Evolutionary conservation across 1,139 yeast species (phyloP), one percentile per base, ranked within the genome.

Genomic region (Saccharomyces hybrid): DNA sequence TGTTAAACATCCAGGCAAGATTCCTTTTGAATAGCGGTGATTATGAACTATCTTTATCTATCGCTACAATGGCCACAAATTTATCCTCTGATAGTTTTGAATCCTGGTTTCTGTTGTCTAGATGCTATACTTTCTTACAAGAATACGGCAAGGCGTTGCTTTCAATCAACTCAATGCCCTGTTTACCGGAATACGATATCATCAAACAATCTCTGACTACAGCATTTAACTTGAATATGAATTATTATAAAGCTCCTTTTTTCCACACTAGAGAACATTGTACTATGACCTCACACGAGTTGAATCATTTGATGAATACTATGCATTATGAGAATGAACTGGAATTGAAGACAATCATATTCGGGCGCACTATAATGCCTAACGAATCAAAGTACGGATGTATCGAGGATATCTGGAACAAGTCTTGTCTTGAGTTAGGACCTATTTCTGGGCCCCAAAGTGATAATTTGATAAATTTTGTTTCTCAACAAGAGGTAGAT

Each of bases 101-200:
- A 58, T 77, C 95, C 4, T 93, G 98, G 99, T 81, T 86, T 16
- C 74, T 78, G 57, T 74, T 93, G 52, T 88, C 89, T 2, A 78
- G 80, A 63, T 84, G 85, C 11, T 88, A 91, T 67, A 85, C 91
- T 46, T 75, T 83, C 53, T 74, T 79, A 58, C 84, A 81, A 54
- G 89, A 89, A 68, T 86, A 80, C 63, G 84, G 82, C 57, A 83
- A 80, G 64, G 97, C 97, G 0, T 75, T 93, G 57, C 72, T 88
- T 52, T 83, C 97, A 0, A 77, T 93, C 61, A 91, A 91, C 68
- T 87, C 96, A 8, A 85, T 96, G 64, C 97, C 97, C 8, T 87
- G 56, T 16, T 53, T 62, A 31, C 55, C 60, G n/a, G 50, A 55
- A 16, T 46, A 54, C 16, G 63, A 60, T 42, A 55, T 54, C 26